phyloP scores from a whole-genome alignment of 306 rosid genomes.

The Sphenostylis stenocarpa region DNA sequence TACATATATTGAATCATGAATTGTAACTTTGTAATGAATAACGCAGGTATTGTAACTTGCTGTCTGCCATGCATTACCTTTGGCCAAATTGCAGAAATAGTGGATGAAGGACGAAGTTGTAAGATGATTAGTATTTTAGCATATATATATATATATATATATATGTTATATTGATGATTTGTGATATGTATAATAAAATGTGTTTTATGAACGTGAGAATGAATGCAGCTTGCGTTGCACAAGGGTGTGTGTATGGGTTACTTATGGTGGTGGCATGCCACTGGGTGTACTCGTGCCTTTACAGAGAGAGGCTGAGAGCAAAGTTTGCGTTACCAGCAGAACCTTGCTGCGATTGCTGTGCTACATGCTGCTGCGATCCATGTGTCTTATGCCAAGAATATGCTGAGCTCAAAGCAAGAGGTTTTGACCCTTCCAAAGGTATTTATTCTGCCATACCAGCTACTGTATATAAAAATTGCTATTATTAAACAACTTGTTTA shows the following conservation, averaged over 20 bases:
- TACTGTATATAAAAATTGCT: too few species aligned
- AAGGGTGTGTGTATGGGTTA: slow-evolving; percentile 43
- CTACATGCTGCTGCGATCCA: slow-evolving; percentile 27
- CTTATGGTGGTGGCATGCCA: slow-evolving; percentile 37
- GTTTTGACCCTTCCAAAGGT: slow-evolving; percentile 43
- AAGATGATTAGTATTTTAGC: slow-evolving; percentile 4
- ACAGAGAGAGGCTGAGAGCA: slow-evolving; percentile 41
- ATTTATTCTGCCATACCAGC: background rate
- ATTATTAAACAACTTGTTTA: too few species aligned
- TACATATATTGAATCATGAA: background rate
- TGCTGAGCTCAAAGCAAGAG: slow-evolving; percentile 45
- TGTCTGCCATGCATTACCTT: slow-evolving; percentile 48
- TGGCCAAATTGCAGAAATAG: slow-evolving; percentile 49
- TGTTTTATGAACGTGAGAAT: background rate
- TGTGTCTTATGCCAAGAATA: slow-evolving; percentile 55
- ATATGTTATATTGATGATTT: background rate
- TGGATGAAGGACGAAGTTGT: slow-evolving; percentile 48
- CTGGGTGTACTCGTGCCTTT: slow-evolving; percentile 41
- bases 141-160: background rate
- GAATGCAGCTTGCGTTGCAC: slow-evolving; percentile 39
- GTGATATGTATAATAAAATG: too few species aligned
- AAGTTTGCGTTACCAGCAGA: slow-evolving; percentile 40
- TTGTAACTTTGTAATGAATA: background rate
- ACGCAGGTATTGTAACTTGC: slow-evolving; percentile 45
- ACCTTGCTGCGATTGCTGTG: slow-evolving; percentile 52